Conservation (phyloP, 352 stramenopile species). For the Globisporangium lucens region DNA sequence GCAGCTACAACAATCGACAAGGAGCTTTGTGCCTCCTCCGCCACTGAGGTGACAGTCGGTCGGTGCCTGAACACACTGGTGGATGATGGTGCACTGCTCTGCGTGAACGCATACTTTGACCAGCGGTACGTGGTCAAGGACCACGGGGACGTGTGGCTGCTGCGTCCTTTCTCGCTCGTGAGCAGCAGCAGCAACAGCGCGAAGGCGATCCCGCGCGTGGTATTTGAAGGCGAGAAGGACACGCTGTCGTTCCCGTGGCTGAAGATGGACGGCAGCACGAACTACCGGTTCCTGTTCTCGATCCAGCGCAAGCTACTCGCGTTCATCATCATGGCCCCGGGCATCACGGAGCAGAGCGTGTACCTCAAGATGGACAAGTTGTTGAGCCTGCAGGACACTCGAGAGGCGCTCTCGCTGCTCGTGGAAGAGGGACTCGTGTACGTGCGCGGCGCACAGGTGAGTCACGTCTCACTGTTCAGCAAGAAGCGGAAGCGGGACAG, state of each 20-base stretch:
- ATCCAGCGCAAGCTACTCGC: slow-evolving; percentile 75
- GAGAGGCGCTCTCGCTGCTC: slow-evolving; percentile 63
- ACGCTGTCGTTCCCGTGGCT: slow-evolving; percentile 77
- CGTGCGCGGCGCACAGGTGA: slow-evolving; percentile 30
- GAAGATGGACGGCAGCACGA: slow-evolving; percentile 76
- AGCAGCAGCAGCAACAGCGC: slow-evolving; percentile 14
- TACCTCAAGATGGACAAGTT: slow-evolving; percentile 54
- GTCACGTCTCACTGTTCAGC: slow-evolving; percentile 28
- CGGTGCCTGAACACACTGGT: slow-evolving; percentile 45
- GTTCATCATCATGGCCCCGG: slow-evolving; percentile 48
- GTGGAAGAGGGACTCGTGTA: slow-evolving; percentile 76
- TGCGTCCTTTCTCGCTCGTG: slow-evolving; percentile 63
- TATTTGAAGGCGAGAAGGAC: slow-evolving; percentile 79
- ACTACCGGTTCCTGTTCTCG: slow-evolving; percentile 71
- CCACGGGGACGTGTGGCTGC: slow-evolving; percentile 60
- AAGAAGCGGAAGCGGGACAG: slow-evolving; percentile 13
- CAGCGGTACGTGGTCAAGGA: slow-evolving; percentile 70
- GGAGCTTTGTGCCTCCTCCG: not conserved
- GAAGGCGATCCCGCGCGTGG: slow-evolving; percentile 27
- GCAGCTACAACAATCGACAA: not conserved
- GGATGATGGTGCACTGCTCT: slow-evolving; percentile 50
- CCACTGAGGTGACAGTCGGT: slow-evolving; percentile 17
- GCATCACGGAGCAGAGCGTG: slow-evolving; percentile 57
- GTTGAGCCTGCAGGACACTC: slow-evolving; percentile 68
- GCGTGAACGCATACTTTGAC: slow-evolving; percentile 66